Evolutionary conservation across 2,329 filamentous ascomycete species (phyloP).

Genomic region (Xenoacremonium recifei): DNA sequence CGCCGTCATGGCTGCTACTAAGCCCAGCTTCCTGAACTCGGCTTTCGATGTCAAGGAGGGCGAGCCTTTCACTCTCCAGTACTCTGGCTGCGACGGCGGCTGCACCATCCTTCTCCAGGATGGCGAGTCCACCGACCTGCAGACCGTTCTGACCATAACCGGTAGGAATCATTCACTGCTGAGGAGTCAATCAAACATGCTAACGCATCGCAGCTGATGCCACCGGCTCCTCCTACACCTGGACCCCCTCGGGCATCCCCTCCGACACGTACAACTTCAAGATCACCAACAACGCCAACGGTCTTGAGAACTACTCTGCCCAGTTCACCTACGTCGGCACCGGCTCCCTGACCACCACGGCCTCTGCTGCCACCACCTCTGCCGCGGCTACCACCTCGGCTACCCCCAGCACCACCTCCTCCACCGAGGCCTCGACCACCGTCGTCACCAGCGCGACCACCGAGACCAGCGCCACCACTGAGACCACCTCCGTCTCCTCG

Average conservation of each 20-base stretch:
- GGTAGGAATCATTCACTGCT: slow-evolving; percentile 19
- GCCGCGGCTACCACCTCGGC: slow-evolving; percentile 8
- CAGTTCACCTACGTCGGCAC: slow-evolving; percentile 30
- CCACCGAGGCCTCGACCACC: slow-evolving; percentile 11
- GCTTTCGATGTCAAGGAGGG: slow-evolving; percentile 27
- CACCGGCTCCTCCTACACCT: slow-evolving; percentile 24
- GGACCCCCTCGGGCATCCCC: slow-evolving; percentile 26
- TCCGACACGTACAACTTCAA: slow-evolving; percentile 34
- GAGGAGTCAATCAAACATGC: neutral
- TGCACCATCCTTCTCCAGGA: slow-evolving; percentile 36
- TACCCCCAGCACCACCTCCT: slow-evolving; percentile 2
- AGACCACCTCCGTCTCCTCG: slow-evolving; percentile 9
- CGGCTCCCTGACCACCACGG: slow-evolving; percentile 9
- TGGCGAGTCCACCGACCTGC: slow-evolving; percentile 26
- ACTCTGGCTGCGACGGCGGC: slow-evolving; percentile 28
- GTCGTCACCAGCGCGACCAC: slow-evolving; percentile 11
- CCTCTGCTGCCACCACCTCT: slow-evolving; percentile 8
- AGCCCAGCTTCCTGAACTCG: slow-evolving; percentile 33
- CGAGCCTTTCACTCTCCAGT: slow-evolving; percentile 32
- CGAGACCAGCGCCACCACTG: slow-evolving; percentile 16
- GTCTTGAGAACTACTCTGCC: slow-evolving; percentile 30
- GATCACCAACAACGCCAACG: slow-evolving; percentile 28
- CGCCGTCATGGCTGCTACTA: slow-evolving; percentile 26
- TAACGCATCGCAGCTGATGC: slow-evolving; percentile 13
- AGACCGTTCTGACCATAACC: slow-evolving; percentile 30